Percentiles rank a stretch among this genome's conserved stretches.
Conservation (phyloP, 2,329 filamentous ascomycete species). For the Fusarium udum region DNA sequence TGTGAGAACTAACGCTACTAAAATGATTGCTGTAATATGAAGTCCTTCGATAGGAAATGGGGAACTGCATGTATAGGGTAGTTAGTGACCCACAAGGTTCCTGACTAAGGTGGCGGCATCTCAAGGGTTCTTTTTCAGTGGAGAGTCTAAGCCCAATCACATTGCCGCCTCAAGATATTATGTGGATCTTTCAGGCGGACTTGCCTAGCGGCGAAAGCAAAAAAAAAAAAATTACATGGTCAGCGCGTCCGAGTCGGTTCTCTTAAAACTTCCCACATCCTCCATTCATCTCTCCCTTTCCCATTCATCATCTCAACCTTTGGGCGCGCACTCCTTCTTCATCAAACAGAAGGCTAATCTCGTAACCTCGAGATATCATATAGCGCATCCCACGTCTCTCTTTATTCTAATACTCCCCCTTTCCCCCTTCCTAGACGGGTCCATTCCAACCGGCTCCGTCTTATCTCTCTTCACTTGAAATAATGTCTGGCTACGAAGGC, state of each 20-base stretch:
- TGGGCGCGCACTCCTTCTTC: conserved; percentile 44
- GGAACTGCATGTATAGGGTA: conserved; percentile 5
- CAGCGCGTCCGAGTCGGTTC: conserved; percentile 33
- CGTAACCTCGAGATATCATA: conserved; percentile 32
- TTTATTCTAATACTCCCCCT: conserved; percentile 24
- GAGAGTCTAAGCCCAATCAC: background rate
- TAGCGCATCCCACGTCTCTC: conserved; percentile 33
- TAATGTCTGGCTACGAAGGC: conserved; percentile 56
- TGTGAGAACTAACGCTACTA: background rate
- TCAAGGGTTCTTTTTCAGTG: conserved; percentile 14
- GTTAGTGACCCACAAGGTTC: background rate
- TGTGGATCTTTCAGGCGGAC: conserved; percentile 25
- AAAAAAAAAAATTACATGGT: conserved; percentile 38
- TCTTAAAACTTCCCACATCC: conserved; percentile 43
- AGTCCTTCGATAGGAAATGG: background rate
- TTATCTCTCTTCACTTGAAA: conserved; percentile 34
- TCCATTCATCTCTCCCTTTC: conserved; percentile 33
- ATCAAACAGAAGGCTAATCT: conserved; percentile 37
- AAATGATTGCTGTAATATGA: background rate
- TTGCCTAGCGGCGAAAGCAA: conserved; percentile 44
- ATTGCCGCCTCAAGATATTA: too few species aligned
- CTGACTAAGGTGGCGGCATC: conserved; percentile 26
- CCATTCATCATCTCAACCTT: conserved; percentile 41
- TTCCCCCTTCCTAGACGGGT: conserved; percentile 22
- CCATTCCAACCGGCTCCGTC: conserved; percentile 19